Evolutionary conservation across 2,329 filamentous ascomycete species (phyloP).

Genomic region (Zalaria sp.): DNA sequence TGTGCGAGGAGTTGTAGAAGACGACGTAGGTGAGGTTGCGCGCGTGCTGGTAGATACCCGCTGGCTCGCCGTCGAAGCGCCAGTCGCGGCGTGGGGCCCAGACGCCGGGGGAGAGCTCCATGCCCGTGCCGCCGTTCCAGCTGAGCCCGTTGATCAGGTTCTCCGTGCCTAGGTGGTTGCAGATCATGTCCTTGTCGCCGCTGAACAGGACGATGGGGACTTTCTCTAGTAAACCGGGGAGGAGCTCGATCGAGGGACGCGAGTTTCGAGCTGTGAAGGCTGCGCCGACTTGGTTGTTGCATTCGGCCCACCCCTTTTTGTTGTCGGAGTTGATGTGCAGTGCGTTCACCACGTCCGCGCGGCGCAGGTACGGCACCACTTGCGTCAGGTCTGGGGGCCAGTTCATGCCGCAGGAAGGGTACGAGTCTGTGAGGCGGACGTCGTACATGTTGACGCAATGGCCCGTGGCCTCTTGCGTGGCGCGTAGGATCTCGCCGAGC

Average conservation of each 20-base stretch:
- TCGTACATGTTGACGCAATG: conserved; percentile 95
- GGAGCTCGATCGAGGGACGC: conserved; percentile 54
- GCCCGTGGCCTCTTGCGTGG: conserved; percentile 42
- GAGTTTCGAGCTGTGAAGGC: conserved; percentile 61
- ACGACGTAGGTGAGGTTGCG: conserved; percentile 91
- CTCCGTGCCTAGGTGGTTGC: conserved; percentile 93
- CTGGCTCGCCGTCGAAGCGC: conserved; percentile 78
- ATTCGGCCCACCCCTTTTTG: conserved; percentile 82
- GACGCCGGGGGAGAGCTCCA: conserved; percentile 73
- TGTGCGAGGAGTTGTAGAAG: conserved; percentile 92
- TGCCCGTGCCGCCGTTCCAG: conserved; percentile 86
- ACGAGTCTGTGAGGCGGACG: conserved; percentile 66
- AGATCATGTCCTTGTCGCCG: conserved; percentile 86
- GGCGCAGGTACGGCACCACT: conserved; percentile 74
- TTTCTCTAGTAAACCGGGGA: conserved; percentile 66
- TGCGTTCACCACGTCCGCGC: conserved; percentile 61
- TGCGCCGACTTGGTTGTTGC: conserved; percentile 60
- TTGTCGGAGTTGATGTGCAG: conserved; percentile 74
- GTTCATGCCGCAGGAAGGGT: conserved; percentile 85
- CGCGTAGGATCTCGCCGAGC: conserved; percentile 54
- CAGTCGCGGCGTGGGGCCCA: conserved; percentile 88
- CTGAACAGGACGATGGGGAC: conserved; percentile 80
- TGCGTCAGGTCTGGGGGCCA: conserved; percentile 79
- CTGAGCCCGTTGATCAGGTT: conserved; percentile 76
- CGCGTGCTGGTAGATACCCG: conserved; percentile 87